phyloP scores from a whole-genome alignment of 768 basidiomycete species.

The Lactarius hatsudake region DNA sequence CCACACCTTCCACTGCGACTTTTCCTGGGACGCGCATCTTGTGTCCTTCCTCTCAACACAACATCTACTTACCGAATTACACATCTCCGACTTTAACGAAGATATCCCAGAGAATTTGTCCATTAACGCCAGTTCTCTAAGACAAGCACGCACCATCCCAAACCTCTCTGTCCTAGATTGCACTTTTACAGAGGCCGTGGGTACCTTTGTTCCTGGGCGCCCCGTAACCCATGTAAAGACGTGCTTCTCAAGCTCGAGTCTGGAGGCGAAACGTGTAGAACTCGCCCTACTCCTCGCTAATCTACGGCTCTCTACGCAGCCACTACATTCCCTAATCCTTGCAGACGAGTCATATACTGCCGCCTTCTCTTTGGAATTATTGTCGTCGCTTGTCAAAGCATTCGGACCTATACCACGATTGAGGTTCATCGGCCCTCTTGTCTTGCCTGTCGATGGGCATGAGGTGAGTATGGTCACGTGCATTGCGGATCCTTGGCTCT shows the following conservation, averaged over 20 bases:
- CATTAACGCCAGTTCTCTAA: conserved; percentile 29
- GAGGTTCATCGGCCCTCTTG: conserved; percentile 62
- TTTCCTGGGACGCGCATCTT: conserved; percentile 60
- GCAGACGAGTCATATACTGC: conserved; percentile 59
- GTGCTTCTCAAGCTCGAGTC: conserved; percentile 56
- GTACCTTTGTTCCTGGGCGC: conserved; percentile 52
- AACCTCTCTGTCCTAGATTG: conserved; percentile 57
- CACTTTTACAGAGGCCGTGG: conserved; percentile 64
- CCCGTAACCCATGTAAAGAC: conserved; percentile 65
- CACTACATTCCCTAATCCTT: conserved; percentile 55
- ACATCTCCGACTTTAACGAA: conserved; percentile 38
- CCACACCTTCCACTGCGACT: conserved; percentile 60
- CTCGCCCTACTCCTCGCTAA: conserved; percentile 47
- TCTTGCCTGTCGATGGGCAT: conserved; percentile 54
- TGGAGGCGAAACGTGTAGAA: conserved; percentile 51
- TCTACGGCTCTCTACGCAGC: conserved; percentile 42
- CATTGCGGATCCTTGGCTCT: neutral
- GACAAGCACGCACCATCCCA: conserved; percentile 40
- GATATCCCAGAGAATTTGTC: conserved; percentile 29
- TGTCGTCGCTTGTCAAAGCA: conserved; percentile 42
- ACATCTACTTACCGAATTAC: conserved; percentile 46
- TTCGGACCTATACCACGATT: conserved; percentile 37
- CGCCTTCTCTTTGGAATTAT: conserved; percentile 51
- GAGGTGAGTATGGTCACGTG: conserved; percentile 40
- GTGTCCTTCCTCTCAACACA: conserved; percentile 52